Conservation (phyloP, 139 green algal species). For the Eudorina sp. region DNA sequence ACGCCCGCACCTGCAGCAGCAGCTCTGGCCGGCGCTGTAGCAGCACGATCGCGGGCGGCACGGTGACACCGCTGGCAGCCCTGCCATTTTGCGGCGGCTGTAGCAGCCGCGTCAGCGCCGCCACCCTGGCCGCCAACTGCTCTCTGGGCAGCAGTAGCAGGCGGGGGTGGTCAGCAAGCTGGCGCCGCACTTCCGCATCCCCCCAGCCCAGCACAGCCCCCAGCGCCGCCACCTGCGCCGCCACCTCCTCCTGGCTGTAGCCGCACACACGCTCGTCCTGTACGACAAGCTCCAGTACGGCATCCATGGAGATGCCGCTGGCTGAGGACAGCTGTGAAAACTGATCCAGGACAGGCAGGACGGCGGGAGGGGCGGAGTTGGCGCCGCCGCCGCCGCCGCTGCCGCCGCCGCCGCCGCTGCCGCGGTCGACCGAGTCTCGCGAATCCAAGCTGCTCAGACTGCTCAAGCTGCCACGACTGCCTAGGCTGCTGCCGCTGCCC, state of each 20-base stretch:
- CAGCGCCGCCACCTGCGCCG: slow-evolving; percentile 14
- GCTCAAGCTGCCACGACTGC: not conserved
- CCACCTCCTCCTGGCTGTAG: not conserved
- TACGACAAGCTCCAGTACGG: not conserved
- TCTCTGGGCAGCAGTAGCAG: slow-evolving; percentile 16
- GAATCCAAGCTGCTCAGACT: too few species aligned
- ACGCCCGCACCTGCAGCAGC: slow-evolving; percentile 33
- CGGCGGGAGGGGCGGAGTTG: too few species aligned
- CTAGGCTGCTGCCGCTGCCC: not conserved
- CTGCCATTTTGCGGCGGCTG: slow-evolving; percentile 1
- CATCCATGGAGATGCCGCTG: not conserved
- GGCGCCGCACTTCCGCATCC: not conserved
- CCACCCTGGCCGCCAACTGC: not conserved
- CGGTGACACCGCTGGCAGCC: not conserved
- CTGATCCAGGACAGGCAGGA: not conserved
- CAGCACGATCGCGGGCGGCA: not conserved
- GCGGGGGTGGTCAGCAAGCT: not conserved
- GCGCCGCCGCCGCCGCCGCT: not conserved
- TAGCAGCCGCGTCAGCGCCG: not conserved
- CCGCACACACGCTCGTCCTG: not conserved
- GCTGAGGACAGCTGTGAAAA: not conserved
- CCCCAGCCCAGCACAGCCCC: not conserved
- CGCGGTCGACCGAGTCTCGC: not conserved
- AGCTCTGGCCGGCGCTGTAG: slow-evolving; percentile 12
- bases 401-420: too few species aligned